Base-by-base conservation (phyloP, 768 basidiomycete species). In the Boletus vermiculosoides region DNA sequence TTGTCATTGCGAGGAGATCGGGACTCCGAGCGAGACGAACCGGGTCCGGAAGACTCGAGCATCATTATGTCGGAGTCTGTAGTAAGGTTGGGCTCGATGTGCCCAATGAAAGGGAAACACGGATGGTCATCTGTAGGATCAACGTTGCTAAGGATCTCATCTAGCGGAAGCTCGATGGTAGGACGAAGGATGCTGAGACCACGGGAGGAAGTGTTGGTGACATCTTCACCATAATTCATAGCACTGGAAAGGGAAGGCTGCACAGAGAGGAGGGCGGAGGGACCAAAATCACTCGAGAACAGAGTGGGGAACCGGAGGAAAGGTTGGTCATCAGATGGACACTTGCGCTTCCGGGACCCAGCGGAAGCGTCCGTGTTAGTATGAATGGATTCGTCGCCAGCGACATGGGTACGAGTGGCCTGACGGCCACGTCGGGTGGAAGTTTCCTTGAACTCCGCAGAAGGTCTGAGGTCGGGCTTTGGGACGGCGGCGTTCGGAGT, bases 161-260 rank as follows among this genome's bases (percentile, higher is more conserved):
- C 90, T n/a, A 93, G 81, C 5, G 88, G 86, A 28, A 92, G 83
- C 68, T 93, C 90, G 66, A 92, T 92, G 42, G 92, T 92, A 0
- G 90, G 92, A 12, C 90, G 84, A 22, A 73, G 53, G 59, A 92
- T 84, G 71, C 80, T 80, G 65, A 90, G 81, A 34, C 78, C 74
- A 55, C 83, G 80, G 23, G 81, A 76, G 55, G 69, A 66, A 20
- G 76, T 72, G 59, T 76, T 73, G 65, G 74, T 81, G 64, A 85
- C 77, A 47, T 85, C 89, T 73, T 92, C 90, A 52, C 88, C 90
- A 70, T 92, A 92, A 65, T 84, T 88, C 82, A 86, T 81, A 53
- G 79, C 70, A 59, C 78, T 85, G 69, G 86, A 82, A 36, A 83
- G 70, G n/a, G 88, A 83, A 1, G 88, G 88, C 31, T 85, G 74